These are phyloP conservation scores for Holtermanniella nyarrowii DNA, from an alignment of 768 basidiomycete species.

Conservation along the genomic window DNA sequence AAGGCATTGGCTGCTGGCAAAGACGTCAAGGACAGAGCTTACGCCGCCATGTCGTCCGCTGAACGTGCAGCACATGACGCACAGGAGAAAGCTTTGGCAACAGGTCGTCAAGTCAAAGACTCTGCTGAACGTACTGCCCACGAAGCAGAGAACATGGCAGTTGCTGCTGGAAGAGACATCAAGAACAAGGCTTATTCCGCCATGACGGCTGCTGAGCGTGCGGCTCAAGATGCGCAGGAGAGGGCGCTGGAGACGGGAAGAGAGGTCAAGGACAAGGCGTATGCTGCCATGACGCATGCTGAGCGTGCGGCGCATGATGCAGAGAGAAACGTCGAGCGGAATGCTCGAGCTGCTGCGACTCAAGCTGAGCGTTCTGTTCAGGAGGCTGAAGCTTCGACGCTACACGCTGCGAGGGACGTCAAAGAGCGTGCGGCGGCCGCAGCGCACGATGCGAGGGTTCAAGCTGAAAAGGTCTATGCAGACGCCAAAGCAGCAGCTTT, in stretches of 20 bases:
- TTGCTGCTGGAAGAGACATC: no score
- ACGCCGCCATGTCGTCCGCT: not conserved
- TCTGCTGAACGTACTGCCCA: no score
- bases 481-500: constrained; percentile 8
- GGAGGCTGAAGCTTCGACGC: constrained; percentile 2
- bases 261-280: constrained; percentile 16
- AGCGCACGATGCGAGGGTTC: constrained; percentile 48
- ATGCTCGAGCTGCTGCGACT: constrained; percentile 23
- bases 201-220: no score
- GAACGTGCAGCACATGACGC: not conserved
- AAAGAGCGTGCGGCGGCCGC: constrained; percentile 44
- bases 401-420: constrained; percentile 6
- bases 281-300: not conserved
- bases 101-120: not conserved
- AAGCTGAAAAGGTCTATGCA: constrained; percentile 35
- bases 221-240: no score
- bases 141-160: no score
- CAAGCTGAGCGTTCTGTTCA: constrained; percentile 1
- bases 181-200: no score
- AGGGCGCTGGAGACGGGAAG: no score
- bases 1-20: no score
- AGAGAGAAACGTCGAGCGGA: no score
- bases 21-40: constrained; percentile 16
- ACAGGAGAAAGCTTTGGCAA: not conserved
- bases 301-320: not conserved